Base-by-base conservation (phyloP, 352 stramenopile genomes). In the Paralagenidium karlingii region DNA sequence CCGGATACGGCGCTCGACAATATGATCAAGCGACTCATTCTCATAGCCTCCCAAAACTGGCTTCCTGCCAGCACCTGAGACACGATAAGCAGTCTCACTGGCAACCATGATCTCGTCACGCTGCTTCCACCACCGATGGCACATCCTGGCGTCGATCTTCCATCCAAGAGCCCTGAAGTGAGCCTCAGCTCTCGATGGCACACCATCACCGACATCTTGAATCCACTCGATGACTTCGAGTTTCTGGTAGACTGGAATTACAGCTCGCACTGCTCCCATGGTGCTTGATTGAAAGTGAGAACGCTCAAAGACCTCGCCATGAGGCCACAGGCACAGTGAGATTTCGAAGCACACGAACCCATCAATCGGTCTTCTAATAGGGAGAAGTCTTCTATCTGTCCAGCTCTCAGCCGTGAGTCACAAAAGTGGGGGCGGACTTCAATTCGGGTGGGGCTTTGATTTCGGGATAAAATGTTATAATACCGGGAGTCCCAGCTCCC, bases 151-250 rank as follows among this genome's bases (percentile, higher is more conserved):
- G 21, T 40, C 34, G 11, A 61, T 6, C 10, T 29, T 50, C 48
- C 48, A 62, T 1, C 38, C 47, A 2, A 8, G 16, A 2, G 36
- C 21, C 13, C 38, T 20, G 24, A 57, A 57, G 25, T 51, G 31
- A 7, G 19, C 36, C 16, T 38, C 25, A 20, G 49, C 43, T 28
- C 26, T 30, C 1, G 43, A 47, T 9, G 29, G 43, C 1, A 51
- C 38, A 0, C 36, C 24, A 12, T 38, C 27, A 2, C 45, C 32
- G 21, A 29, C 31, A 2, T 27, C 29, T 19, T 43, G 36, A 19
- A 57, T 57, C 49, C 49, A 57, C 21, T 15, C 22, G 30, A 52
- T 38, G 27, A 48, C 43, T 20, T 51, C 37, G 25, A 45, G 43
- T 25, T 43, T 57, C 8, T 38, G 40, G 13, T 40, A 32, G 3